Evolutionary conservation across 768 basidiomycete species (phyloP).

Genomic region (Lactarius pseudohatsudake): DNA sequence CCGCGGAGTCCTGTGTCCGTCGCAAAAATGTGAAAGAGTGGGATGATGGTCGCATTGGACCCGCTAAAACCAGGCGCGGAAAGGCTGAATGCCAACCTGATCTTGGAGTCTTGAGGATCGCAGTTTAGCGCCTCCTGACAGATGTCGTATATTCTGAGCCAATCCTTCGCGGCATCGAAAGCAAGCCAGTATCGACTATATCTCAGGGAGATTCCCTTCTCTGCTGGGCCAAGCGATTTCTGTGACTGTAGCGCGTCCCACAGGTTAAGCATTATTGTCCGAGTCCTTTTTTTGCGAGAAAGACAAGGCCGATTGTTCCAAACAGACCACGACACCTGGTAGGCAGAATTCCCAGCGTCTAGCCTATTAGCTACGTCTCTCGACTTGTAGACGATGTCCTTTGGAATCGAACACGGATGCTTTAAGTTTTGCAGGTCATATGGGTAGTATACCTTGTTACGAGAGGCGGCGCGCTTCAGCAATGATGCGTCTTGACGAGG

Average conservation of each 20-base stretch:
- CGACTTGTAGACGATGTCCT: not conserved
- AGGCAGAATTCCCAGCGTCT: no score
- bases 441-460: slow-evolving; percentile 11
- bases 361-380: not conserved
- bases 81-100: slow-evolving; percentile 9
- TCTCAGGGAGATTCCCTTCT: not conserved
- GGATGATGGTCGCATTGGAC: no score
- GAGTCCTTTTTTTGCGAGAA: no score
- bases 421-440: not conserved
- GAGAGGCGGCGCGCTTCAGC: not conserved
- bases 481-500: not conserved
- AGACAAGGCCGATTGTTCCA: no score
- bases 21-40: slow-evolving; percentile 3
- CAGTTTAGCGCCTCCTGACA: not conserved
- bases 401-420: not conserved
- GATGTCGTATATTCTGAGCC: not conserved
- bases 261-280: no score
- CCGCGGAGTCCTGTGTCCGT: slow-evolving; percentile 5
- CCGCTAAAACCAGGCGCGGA: slow-evolving; percentile 1
- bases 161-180: not conserved
- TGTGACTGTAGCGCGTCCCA: no score
- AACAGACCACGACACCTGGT: no score
- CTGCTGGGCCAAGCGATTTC: not conserved
- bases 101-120: not conserved
- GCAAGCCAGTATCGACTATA: slow-evolving; percentile 18